Evolutionary conservation across 2,329 filamentous ascomycete genomes (phyloP).

Genomic region (Ceratocystis destructans): DNA sequence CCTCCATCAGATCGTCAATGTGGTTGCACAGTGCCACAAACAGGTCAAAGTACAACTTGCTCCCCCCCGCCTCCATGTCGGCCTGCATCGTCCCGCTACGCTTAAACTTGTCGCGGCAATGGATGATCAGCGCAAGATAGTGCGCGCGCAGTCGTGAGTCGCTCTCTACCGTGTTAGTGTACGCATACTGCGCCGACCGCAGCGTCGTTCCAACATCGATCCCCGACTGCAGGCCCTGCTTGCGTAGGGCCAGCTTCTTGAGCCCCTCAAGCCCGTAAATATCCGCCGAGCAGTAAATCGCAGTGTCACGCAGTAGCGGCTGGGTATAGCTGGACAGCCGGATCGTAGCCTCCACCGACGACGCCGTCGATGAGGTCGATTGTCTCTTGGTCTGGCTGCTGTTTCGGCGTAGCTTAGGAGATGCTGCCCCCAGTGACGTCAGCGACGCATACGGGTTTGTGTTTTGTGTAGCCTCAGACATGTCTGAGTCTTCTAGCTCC

Average conservation of each 20-base stretch:
- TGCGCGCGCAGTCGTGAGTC: conserved; percentile 89
- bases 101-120: conserved; percentile 95
- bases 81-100: conserved; percentile 96
- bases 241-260: conserved; percentile 79
- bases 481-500: conserved; percentile 62
- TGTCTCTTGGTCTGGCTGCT: not conserved
- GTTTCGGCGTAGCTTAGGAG: not conserved
- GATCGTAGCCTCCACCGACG: conserved; percentile 51
- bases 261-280: conserved; percentile 84
- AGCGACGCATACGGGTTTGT: conserved; percentile 35
- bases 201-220: conserved; percentile 88
- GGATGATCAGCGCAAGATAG: conserved; percentile 93
- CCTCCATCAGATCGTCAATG: conserved; percentile 87
- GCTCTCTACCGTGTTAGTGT: conserved; percentile 84
- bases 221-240: conserved; percentile 85
- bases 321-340: conserved; percentile 61
- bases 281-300: conserved; percentile 85
- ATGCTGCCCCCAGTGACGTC: not conserved
- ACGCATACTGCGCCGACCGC: conserved; percentile 85
- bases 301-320: conserved; percentile 77
- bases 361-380: not conserved
- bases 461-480: conserved; percentile 32
- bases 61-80: conserved; percentile 86
- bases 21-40: conserved; percentile 98
- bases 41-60: conserved; percentile 93